These are phyloP conservation scores for Coemansia sp. DNA, from an alignment of 192 early-diverging fungal genomes.

Conservation along the genomic window DNA sequence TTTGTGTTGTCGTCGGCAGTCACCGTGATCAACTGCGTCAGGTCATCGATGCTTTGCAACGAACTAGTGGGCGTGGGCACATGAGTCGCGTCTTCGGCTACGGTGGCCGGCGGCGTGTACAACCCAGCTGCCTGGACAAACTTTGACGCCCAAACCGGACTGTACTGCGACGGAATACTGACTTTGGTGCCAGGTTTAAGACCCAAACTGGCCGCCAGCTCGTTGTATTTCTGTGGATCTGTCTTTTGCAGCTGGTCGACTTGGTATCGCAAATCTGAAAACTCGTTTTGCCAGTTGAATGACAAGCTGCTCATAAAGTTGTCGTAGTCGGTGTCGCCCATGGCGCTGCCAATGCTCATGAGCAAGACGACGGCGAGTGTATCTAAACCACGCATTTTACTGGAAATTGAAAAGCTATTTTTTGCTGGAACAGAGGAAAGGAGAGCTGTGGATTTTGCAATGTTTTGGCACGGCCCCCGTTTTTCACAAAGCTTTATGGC, in stretches of 20 bases:
- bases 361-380: constrained; percentile 1
- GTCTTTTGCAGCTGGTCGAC: constrained; percentile 37
- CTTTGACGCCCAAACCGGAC: constrained; percentile 35
- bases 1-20: not conserved
- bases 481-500: not conserved
- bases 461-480: not conserved
- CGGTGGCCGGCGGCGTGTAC: constrained; percentile 29
- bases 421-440: not conserved
- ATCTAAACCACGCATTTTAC: constrained; percentile 10
- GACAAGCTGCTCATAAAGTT: constrained; percentile 47
- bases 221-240: constrained; percentile 34
- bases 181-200: constrained; percentile 33
- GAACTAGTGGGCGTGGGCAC: constrained; percentile 5
- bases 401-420: too few species aligned
- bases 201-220: constrained; percentile 30
- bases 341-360: not conserved
- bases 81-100: not conserved
- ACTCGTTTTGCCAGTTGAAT: constrained; percentile 54
- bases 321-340: constrained; percentile 19
- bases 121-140: constrained; percentile 41
- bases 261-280: constrained; percentile 46
- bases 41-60: not conserved
- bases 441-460: not conserved
- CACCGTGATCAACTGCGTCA: not conserved
- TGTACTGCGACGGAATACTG: constrained; percentile 36